Conservation (phyloP, 2,329 filamentous ascomycete species). For the Waltergamsia citrina region DNA sequence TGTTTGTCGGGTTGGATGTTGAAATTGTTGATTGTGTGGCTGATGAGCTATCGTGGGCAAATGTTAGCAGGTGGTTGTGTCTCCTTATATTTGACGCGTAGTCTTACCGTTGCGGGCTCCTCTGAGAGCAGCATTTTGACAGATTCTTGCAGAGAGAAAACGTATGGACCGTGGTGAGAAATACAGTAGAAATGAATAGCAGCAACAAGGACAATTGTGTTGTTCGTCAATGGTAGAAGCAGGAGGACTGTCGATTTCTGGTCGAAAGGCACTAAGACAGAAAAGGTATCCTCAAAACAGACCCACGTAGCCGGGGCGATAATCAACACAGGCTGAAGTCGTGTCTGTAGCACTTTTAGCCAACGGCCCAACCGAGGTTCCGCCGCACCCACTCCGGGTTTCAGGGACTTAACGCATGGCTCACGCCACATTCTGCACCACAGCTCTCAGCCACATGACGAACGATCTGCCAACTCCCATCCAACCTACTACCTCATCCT, state of each 20-base stretch:
- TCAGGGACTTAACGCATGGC: too few relatives aligned
- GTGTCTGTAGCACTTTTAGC: too few relatives aligned
- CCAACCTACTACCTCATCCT: neutral
- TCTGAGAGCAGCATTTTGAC: slow-evolving; percentile 85
- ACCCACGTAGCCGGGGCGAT: slow-evolving; percentile 3
- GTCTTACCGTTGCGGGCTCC: slow-evolving; percentile 68
- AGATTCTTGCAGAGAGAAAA: too few relatives aligned
- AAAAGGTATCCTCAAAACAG: neutral
- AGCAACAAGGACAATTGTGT: too few relatives aligned
- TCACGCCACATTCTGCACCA: slow-evolving; percentile 4
- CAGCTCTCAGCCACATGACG: slow-evolving; percentile 5
- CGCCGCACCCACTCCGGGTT: neutral
- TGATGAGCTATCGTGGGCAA: slow-evolving; percentile 60
- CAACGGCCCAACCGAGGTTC: neutral
- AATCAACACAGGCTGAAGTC: neutral
- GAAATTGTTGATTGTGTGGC: slow-evolving; percentile 89
- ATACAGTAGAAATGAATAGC: neutral
- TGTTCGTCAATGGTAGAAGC: too few relatives aligned
- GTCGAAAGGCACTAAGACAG: neutral
- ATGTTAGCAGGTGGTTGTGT: slow-evolving; percentile 1
- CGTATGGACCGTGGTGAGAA: too few relatives aligned
- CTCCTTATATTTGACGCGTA: neutral
- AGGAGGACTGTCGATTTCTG: neutral
- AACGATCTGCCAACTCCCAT: neutral
- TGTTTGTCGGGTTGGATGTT: slow-evolving; percentile 84